These are phyloP conservation scores for Puccinia triticina DNA, from an alignment of 1,284 basidiomycete species.

Conservation along the genomic window DNA sequence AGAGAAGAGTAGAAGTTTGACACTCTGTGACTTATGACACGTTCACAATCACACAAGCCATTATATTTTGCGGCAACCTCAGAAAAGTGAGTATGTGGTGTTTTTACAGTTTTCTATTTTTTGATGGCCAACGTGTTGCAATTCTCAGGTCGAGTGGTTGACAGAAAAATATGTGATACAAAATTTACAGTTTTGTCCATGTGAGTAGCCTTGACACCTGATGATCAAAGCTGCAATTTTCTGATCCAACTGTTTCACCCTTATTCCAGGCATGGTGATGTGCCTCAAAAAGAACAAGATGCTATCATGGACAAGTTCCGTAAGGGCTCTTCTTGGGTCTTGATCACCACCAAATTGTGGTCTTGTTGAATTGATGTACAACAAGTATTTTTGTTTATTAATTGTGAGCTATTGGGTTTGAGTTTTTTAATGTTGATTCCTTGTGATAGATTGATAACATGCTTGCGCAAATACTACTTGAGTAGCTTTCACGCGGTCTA, in stretches of 20 bases:
- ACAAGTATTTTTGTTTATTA: constrained; percentile 59
- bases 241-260: not conserved
- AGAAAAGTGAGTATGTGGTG: constrained; percentile 52
- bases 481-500: no score
- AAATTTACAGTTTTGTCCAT: constrained; percentile 60
- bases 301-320: constrained; percentile 58
- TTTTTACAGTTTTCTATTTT: not conserved
- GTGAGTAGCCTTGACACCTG: constrained; percentile 48
- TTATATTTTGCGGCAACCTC: constrained; percentile 61
- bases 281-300: constrained; percentile 58
- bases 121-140: not conserved
- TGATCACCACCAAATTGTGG: constrained; percentile 58
- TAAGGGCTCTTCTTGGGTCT: constrained; percentile 55
- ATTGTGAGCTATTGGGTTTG: constrained; percentile 52
- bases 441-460: constrained; percentile 51
- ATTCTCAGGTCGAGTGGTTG: constrained; percentile 57
- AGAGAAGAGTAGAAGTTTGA: constrained; percentile 59
- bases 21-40: constrained; percentile 58
- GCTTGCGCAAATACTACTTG: constrained; percentile 23
- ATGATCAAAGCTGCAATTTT: not conserved
- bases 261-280: constrained; percentile 58
- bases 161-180: constrained; percentile 60
- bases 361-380: constrained; percentile 58
- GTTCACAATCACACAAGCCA: constrained; percentile 58
- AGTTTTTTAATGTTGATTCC: no score